phyloP scores from a whole-genome alignment of 768 basidiomycete species.

The Amyloporia xantha region DNA sequence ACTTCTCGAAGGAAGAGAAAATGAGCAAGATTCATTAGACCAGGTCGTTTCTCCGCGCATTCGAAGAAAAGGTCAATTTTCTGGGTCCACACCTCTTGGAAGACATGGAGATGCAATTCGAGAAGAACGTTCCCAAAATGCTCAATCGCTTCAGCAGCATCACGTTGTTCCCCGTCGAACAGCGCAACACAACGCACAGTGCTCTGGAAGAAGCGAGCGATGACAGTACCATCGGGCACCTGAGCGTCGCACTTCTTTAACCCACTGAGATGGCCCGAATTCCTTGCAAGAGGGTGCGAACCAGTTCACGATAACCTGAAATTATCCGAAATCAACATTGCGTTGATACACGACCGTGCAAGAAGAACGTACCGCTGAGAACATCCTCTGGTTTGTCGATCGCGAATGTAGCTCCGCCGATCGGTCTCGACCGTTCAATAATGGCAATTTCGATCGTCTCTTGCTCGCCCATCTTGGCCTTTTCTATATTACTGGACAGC shows the following conservation, averaged over 20 bases:
- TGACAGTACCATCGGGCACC: constrained; percentile 76
- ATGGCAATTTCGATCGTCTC: constrained; percentile 46
- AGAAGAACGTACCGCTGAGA: constrained; percentile 29
- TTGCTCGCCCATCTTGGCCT: constrained; percentile 32
- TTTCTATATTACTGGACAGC: constrained; percentile 43
- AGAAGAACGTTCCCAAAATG: constrained; percentile 67
- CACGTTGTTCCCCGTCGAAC: constrained; percentile 62
- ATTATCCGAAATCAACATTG: too few species aligned
- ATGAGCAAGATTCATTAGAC: constrained; percentile 81
- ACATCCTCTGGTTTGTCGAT: constrained; percentile 80
- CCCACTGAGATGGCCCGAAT: constrained; percentile 71
- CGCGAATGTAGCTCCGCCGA: constrained; percentile 70
- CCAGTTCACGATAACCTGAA: constrained; percentile 81
- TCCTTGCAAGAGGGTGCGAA: constrained; percentile 84
- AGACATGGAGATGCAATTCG: constrained; percentile 85
- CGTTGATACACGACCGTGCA: background rate
- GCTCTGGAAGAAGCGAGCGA: constrained; percentile 83
- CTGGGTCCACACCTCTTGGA: constrained; percentile 94
- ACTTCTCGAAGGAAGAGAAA: constrained; percentile 72
- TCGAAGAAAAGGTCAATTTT: constrained; percentile 90
- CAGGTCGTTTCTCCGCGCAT: constrained; percentile 65
- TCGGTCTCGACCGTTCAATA: constrained; percentile 83
- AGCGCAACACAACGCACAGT: constrained; percentile 80
- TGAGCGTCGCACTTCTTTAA: constrained; percentile 77
- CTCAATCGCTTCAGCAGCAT: constrained; percentile 77